Evolutionary conservation across 2,329 filamentous ascomycete genomes (phyloP), one percentile per base, ranked within the genome.

Genomic region (Fusarium avenaceum): DNA sequence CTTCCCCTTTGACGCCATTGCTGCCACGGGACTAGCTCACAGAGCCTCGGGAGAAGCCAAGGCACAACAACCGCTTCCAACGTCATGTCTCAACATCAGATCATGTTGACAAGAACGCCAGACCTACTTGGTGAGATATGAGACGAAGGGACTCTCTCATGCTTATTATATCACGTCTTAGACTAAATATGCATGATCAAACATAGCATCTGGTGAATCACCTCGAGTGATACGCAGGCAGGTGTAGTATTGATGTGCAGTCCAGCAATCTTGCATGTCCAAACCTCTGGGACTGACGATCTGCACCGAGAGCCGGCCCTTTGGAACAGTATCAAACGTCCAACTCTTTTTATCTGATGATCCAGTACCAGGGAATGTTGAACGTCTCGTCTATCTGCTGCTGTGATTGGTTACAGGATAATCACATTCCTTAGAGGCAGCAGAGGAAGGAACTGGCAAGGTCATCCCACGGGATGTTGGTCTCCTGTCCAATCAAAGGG

Each of bases 11-110:
- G 28, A 44, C 33, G n/a, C 17, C 28, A 42, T 43, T 22, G 9
- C 46, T 24, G 42, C 19, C 15, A 8, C 38, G 6, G 38, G 57
- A 22, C 33, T 64, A 50, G 63, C 15, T 19, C 38, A 1, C 20
- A 40, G 56, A 62, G 40, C 39, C 45, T 55, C 48, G 28, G 4
- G 15, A 33, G 46, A n/a, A 17, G 19, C 22, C 28, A n/a, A 6
- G 20, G 7, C 8, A 46, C 13, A 14, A 26, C 17, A 49, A 44
- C 7, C 52, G 13, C 22, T 50, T 11, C 35, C 14, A 47, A 26
- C 30, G 24, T 50, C 48, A 53, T 28, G 15, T 28, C 11, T 15
- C 38, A 51, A 4, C 14, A 8, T 30, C 40, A 22, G 17, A 40
- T 39, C 38, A 35, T 38, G 1, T 15, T 10, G 6, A 28, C 17